Evolutionary conservation across 441 rosid species (phyloP), one percentile per base, ranked within the genome.

Genomic region (Gossypium aridum): DNA sequence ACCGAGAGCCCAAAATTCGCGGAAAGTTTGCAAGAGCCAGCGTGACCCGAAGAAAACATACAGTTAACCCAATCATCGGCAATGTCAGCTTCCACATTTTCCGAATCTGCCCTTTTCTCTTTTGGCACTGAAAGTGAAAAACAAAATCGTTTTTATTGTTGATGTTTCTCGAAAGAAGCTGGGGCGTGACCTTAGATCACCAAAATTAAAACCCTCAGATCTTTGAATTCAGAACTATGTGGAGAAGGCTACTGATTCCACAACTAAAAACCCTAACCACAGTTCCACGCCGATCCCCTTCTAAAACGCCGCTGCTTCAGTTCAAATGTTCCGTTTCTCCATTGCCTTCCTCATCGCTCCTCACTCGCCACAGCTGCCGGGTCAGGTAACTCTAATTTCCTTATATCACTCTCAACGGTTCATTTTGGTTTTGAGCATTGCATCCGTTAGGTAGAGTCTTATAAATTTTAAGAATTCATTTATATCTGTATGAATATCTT

Each of bases 231-330:
- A 25, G 77, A 72, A 85, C 75, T 82, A 92, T 94, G 99, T 94
- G 97, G 99, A 90, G 94, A 85, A 85, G 93, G 82, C 63, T 85
- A 73, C 75, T 82, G 62, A 79, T 83, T 83, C 86, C 93, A 34
- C 85, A 88, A 14, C 87, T 94, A 83, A 91, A 86, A 87, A 79
- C 93, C 91, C 92, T 91, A 75, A 89, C 89, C 72, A 65, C 82
- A 45, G 76, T 87, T 71, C 59, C 79, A 59, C 60, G 84, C 82
- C 83, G 81, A 71, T 82, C 86, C 82, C 19, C 67, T 68, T 70
- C 63, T 19, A 16, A 60, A 3, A 9, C 68, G 55, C 62, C 79
- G 71, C 75, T 80, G 60, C 66, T 80, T 76, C 31, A 47, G 67
- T 64, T 78, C 75, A 70, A 73, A 53, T 62, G 83, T 37, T n/a